Conservation (phyloP, 1,284 basidiomycete genomes). For the Fereydounia khargensis region DNA sequence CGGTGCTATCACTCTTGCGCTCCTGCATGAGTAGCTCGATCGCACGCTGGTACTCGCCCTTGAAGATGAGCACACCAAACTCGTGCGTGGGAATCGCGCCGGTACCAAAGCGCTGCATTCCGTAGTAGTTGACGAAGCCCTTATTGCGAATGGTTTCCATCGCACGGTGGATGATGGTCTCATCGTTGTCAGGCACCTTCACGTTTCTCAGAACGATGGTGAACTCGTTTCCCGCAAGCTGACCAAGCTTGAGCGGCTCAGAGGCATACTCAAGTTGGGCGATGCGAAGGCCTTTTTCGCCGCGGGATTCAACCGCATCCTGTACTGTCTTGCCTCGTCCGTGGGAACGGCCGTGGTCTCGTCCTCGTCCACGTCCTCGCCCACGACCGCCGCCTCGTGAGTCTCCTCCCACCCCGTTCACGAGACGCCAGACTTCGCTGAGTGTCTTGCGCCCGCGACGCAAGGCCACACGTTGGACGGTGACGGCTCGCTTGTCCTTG, state of each 20-base stretch:
- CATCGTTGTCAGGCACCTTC: constrained; percentile 5
- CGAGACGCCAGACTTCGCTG: constrained; percentile 74
- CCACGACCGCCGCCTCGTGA: constrained; percentile 61
- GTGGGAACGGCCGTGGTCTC: constrained; percentile 9
- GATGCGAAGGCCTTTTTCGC: constrained; percentile 72
- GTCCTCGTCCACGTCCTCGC: constrained; percentile 18
- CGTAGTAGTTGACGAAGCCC: constrained; percentile 98
- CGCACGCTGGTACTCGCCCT: constrained; percentile 66
- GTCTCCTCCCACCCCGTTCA: constrained; percentile 59
- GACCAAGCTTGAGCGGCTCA: constrained; percentile 80
- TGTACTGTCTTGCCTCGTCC: constrained; percentile 18
- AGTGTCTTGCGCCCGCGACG: constrained; percentile 75
- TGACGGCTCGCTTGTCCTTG: constrained; percentile 96
- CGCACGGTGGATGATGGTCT: constrained; percentile 66
- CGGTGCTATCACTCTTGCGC: constrained; percentile 23
- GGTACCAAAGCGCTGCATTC: constrained; percentile 98
- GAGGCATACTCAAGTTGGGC: constrained; percentile 83
- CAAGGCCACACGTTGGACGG: constrained; percentile 85
- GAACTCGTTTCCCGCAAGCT: constrained; percentile 94
- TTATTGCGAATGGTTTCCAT: constrained; percentile 76
- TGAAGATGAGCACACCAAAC: constrained; percentile 84
- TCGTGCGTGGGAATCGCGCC: constrained; percentile 91
- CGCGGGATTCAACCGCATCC: constrained; percentile 19
- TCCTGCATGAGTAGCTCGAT: constrained; percentile 37
- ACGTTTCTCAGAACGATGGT: constrained; percentile 84